Evolutionary conservation across 129 eudicot genomes (phyloP), one percentile per base, ranked within the genome.

Genomic region (Saposhnikovia divaricata): DNA sequence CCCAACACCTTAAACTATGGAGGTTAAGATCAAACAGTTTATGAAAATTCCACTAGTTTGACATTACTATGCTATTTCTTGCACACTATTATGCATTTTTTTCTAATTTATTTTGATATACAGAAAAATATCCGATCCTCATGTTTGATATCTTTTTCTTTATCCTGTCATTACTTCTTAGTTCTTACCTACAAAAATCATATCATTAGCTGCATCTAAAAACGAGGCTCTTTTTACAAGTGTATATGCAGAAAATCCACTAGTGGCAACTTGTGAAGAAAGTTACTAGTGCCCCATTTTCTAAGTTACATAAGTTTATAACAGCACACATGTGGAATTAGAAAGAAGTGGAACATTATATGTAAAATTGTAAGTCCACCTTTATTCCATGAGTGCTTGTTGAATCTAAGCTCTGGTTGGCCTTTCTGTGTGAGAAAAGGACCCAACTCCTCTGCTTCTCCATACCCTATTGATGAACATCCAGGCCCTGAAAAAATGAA

Each of bases 381-480:
- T 88, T 86, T 91, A 68, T 93, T 93, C 98, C 98, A 93, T 13
- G 97, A 43, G 69, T 88, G 37, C 5, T 51, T 45, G 85, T 93
- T 93, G 55, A 89, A 84, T 77, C 79, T 88, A 80, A 93, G 93
- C 79, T 81, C 83, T 45, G 91, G 87, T 44, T 86, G 82, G 85
- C 81, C 89, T 69, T 90, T 90, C 45, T 88, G 86, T n/a, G 86
- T 84, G 23, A 89, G 81, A 83, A 93, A 93, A 51, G 98, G 98
- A 18, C 98, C 98, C 34, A 93, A 61, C 82, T 93, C 98, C 86
- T 91, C 97, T 47, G 90, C 77, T 59, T 82, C 90, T 19, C 98
- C 98, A 50, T 37, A 91, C 45, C 97, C 98, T 73, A 93, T 82
- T 6, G 98, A 93, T 13, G 98, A 93, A 84, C 98, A 93, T 51